These are phyloP conservation scores for Rhodotorula paludigena DNA, from an alignment of 768 basidiomycete genomes.

Conservation along the genomic window DNA sequence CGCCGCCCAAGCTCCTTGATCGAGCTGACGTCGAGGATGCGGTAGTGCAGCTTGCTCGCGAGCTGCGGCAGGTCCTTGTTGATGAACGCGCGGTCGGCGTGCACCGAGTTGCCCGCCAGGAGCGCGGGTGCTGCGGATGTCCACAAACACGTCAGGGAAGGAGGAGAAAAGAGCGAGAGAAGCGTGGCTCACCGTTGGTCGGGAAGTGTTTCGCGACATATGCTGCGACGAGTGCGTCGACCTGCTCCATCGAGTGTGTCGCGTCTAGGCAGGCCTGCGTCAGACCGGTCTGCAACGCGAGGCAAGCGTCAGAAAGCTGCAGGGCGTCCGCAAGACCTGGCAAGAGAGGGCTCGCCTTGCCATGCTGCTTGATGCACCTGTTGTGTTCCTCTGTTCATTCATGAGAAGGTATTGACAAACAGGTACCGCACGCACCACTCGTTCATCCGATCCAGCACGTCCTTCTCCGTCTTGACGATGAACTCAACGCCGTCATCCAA, in stretches of 20 bases:
- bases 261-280: conserved; percentile 47
- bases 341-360: conserved; percentile 16
- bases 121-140: conserved; percentile 36
- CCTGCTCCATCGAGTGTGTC: conserved; percentile 44
- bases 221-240: conserved; percentile 43
- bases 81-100: conserved; percentile 39
- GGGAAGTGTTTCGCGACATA: conserved; percentile 48
- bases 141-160: conserved; percentile 9
- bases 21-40: conserved; percentile 46
- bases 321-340: not conserved
- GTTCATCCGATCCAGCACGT: conserved; percentile 48
- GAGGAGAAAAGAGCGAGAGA: not conserved
- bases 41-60: conserved; percentile 47
- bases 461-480: conserved; percentile 48
- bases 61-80: conserved; percentile 46
- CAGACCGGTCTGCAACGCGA: conserved; percentile 43
- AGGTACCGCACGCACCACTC: conserved; percentile 48
- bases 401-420: too few relatives aligned
- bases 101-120: conserved; percentile 29
- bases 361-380: conserved; percentile 38
- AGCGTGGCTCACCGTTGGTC: not conserved
- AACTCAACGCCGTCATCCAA: conserved; percentile 48
- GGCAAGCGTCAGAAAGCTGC: too few relatives aligned
- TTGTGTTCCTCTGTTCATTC: too few relatives aligned
- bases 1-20: conserved; percentile 46